Conservation (phyloP, 495 filamentous ascomycete genomes). For the Trichoderma virens region DNA sequence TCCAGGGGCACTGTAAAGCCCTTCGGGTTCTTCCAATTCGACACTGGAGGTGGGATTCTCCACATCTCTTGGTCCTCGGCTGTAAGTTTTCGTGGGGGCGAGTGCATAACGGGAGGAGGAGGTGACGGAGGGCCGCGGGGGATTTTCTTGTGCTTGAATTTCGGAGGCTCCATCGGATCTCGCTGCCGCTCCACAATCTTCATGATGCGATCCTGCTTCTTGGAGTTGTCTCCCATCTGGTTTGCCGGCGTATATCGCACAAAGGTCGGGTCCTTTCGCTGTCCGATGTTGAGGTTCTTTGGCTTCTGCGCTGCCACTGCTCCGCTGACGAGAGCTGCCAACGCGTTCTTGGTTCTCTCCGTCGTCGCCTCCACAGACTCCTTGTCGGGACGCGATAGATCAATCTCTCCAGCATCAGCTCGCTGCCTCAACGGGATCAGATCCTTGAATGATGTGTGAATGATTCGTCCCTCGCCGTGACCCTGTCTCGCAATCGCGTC, state of each 20-base stretch:
- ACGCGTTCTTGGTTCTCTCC: conserved; percentile 79
- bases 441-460: conserved; percentile 95
- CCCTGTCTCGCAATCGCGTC: conserved; percentile 91
- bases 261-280: conserved; percentile 79
- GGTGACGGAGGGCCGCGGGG: conserved; percentile 88
- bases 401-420: conserved; percentile 88
- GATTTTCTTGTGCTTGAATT: conserved; percentile 98
- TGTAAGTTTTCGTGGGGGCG: conserved; percentile 87
- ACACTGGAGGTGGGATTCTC: conserved; percentile 90
- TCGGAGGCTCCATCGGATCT: conserved; percentile 97
- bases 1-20: conserved; percentile 96
- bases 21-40: conserved; percentile 99
- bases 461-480: conserved; percentile 71
- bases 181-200: conserved; percentile 93
- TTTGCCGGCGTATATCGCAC: conserved; percentile 93
- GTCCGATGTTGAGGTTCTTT: conserved; percentile 77
- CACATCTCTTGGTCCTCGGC: conserved; percentile 96
- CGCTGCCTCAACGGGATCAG: conserved; percentile 90
- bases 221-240: conserved; percentile 87
- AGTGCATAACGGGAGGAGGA: conserved; percentile 91
- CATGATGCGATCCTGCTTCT: conserved; percentile 92
- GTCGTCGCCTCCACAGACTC: conserved; percentile 76
- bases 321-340: conserved; percentile 72
- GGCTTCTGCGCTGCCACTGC: conserved; percentile 90
- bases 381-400: conserved; percentile 76